phyloP scores from a whole-genome alignment of 805 yeast genomes.

The Myxozyma lipomycoides region DNA sequence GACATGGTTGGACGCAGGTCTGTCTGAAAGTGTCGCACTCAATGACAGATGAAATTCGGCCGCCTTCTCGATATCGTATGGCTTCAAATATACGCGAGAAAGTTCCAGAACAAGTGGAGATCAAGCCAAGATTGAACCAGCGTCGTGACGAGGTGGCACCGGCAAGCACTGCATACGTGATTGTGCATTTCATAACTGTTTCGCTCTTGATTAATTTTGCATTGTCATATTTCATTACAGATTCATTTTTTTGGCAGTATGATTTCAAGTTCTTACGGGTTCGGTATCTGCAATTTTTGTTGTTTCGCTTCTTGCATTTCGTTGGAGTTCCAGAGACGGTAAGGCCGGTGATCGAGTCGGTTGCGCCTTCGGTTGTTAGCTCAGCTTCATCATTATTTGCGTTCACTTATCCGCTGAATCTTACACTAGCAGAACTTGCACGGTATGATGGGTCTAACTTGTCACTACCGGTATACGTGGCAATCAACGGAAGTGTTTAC shows the following conservation, averaged over 20 bases:
- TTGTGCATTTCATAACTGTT: slow-evolving; percentile 1
- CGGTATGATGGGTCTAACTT: slow-evolving; percentile 50
- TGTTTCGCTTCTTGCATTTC: slow-evolving; percentile 3
- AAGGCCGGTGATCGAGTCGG: background rate
- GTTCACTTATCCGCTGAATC: slow-evolving; percentile 32
- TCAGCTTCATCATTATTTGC: slow-evolving; percentile 8
- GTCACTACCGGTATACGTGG: slow-evolving; percentile 52
- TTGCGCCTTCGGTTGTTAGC: slow-evolving; percentile 6
- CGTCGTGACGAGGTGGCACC: background rate
- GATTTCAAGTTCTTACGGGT: slow-evolving; percentile 48
- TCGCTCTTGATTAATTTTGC: slow-evolving; percentile 46
- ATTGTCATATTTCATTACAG: slow-evolving; percentile 57
- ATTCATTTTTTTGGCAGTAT: slow-evolving; percentile 58
- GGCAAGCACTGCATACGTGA: background rate
- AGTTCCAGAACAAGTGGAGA: background rate
- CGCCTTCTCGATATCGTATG: background rate
- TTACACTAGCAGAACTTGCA: slow-evolving; percentile 48
- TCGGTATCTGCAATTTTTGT: slow-evolving; percentile 40
- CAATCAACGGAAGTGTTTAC: slow-evolving; percentile 56
- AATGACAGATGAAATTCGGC: too few relatives aligned
- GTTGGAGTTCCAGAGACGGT: slow-evolving; percentile 1
- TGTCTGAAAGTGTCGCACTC: too few relatives aligned
- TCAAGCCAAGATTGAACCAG: background rate
- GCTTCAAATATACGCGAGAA: background rate
- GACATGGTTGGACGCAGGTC: too few relatives aligned